phyloP scores from a whole-genome alignment of 208 protist genomes.

The Crithidia mellificae region DNA sequence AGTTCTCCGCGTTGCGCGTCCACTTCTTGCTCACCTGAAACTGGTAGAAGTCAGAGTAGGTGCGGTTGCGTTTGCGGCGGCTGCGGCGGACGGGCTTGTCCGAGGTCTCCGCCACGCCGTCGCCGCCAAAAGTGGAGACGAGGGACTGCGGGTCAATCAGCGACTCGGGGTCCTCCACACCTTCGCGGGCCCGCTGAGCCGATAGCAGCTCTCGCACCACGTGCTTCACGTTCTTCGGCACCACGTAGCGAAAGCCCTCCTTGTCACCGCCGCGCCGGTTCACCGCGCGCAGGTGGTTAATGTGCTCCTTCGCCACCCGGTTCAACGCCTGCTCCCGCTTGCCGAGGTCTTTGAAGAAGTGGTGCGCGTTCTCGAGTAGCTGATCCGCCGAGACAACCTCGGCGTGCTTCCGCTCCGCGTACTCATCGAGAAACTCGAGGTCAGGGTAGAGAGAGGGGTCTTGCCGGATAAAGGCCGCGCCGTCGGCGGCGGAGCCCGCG shows the following conservation, averaged over 20 bases:
- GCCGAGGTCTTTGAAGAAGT: conserved; percentile 81
- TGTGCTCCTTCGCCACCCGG: conserved; percentile 52
- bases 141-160: conserved; percentile 53
- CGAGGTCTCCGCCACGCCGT: conserved; percentile 45
- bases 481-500: background rate
- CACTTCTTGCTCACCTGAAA: conserved; percentile 88
- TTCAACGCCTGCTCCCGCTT: conserved; percentile 58
- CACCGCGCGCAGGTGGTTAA: conserved; percentile 68
- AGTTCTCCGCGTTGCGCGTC: conserved; percentile 88
- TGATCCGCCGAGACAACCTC: conserved; percentile 62
- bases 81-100: conserved; percentile 71
- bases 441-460: conserved; percentile 52
- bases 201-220: conserved; percentile 70
- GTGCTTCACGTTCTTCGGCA: conserved; percentile 75
- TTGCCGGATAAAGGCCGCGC: conserved; percentile 14
- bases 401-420: conserved; percentile 67
- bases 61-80: conserved; percentile 39
- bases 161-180: conserved; percentile 24
- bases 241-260: conserved; percentile 86
- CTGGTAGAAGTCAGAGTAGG: conserved; percentile 86
- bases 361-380: conserved; percentile 66
- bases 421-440: conserved; percentile 68
- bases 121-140: conserved; percentile 71
- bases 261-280: conserved; percentile 87
- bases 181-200: conserved; percentile 32